Percentiles rank a stretch among this genome's conserved stretches.
phyloP scores from a whole-genome alignment of 306 rosid genomes.

The Oxytropis ochrocephala region DNA sequence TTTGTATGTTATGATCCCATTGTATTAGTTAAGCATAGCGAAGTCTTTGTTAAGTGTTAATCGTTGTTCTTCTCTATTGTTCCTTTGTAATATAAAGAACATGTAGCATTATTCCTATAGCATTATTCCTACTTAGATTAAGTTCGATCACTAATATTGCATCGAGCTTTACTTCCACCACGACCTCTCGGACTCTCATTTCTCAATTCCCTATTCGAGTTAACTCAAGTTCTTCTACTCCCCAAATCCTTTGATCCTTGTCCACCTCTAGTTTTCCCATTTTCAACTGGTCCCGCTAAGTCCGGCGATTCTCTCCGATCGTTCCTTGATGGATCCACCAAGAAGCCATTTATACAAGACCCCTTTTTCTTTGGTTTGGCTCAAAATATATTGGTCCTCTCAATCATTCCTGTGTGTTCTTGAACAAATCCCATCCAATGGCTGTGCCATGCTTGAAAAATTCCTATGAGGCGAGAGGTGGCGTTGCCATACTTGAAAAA shows the following conservation, averaged over 20 bases:
- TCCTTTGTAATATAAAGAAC: neutral
- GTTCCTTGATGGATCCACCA: neutral
- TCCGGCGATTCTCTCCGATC: neutral
- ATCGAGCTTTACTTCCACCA: neutral
- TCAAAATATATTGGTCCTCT: neutral
- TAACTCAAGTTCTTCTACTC: neutral
- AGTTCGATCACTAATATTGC: neutral
- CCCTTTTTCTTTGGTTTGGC: neutral
- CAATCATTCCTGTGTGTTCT: neutral
- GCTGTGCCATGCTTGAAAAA: neutral
- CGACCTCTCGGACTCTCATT: neutral
- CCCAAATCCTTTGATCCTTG: neutral
- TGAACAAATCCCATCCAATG: neutral
- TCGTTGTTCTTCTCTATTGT: neutral
- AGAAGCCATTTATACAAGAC: neutral
- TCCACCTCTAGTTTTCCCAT: neutral
- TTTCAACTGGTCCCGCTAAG: neutral
- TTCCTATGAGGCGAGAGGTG: too few relatives aligned
- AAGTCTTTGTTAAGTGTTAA: neutral
- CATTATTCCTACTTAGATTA: too few relatives aligned
- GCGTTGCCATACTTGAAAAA: too few relatives aligned
- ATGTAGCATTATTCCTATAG: neutral
- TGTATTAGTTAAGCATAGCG: neutral
- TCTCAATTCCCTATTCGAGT: neutral
- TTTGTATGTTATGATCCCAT: neutral